These are phyloP conservation scores for Vigna nakashimae DNA, from an alignment of 306 rosid species.

Conservation along the genomic window DNA sequence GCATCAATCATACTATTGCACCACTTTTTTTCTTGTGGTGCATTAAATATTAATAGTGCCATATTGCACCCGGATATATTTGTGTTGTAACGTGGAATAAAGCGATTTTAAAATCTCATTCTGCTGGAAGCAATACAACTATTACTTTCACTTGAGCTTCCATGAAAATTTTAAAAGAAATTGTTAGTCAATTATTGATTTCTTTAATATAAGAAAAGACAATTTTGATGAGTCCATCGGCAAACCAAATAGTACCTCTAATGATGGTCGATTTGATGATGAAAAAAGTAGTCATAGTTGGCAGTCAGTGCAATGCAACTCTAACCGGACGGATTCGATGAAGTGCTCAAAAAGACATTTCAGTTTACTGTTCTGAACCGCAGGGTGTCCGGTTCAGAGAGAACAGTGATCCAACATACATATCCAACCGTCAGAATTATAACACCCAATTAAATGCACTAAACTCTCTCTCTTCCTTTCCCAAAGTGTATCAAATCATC, in stretches of 20 bases:
- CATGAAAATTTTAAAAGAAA: no score
- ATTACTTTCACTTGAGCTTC: no score
- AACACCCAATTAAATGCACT: neutral
- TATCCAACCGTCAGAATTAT: conserved; percentile 53
- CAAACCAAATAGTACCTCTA: neutral
- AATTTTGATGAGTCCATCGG: no score
- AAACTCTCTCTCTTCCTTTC: neutral
- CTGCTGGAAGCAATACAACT: no score
- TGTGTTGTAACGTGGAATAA: no score
- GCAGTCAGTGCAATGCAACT: neutral
- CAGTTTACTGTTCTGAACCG: conserved; percentile 60
- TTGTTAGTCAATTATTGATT: no score
- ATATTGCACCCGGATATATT: no score
- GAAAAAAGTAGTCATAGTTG: neutral
- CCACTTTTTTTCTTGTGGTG: no score
- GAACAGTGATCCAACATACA: conserved; percentile 60
- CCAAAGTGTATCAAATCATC: neutral
- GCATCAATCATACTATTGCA: no score
- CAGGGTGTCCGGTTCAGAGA: conserved; percentile 65
- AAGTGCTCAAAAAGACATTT: conserved; percentile 44
- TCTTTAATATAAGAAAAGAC: no score
- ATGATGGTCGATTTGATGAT: neutral
- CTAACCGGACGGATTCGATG: neutral
- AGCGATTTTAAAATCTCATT: no score
- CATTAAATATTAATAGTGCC: no score